Conservation (phyloP, 169 alveolate species). For the Haemoproteus tartakovskyi region DNA sequence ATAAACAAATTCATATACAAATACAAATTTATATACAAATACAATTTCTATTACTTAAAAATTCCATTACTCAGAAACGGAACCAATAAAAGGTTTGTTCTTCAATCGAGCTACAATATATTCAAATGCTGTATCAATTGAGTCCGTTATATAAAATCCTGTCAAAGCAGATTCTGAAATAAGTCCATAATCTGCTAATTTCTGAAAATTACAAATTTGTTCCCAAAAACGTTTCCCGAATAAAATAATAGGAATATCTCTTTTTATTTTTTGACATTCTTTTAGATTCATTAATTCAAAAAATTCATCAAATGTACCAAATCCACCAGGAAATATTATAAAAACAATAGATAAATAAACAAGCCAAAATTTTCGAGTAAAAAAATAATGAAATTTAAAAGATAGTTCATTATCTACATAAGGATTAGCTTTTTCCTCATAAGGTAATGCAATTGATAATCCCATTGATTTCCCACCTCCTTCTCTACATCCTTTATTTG, state of each 20-base stretch:
- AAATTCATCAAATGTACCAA: slow-evolving; percentile 77
- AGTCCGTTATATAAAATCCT: slow-evolving; percentile 34
- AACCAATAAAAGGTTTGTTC: background rate
- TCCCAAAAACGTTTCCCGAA: slow-evolving; percentile 72
- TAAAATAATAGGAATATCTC: slow-evolving; percentile 72
- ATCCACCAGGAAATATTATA: slow-evolving; percentile 72
- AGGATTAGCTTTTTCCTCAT: slow-evolving; percentile 69
- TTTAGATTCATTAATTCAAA: slow-evolving; percentile 74
- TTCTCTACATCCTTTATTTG: slow-evolving; percentile 71
- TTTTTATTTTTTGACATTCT: slow-evolving; percentile 70
- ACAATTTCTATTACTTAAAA: no score
- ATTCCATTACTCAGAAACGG: no score
- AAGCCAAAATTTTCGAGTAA: slow-evolving; percentile 78
- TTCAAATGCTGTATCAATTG: slow-evolving; percentile 30
- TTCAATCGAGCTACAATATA: slow-evolving; percentile 25
- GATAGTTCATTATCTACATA: slow-evolving; percentile 68
- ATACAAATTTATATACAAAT: no score
- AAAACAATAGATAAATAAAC: slow-evolving; percentile 67
- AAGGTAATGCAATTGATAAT: slow-evolving; percentile 72
- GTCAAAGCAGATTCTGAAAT: slow-evolving; percentile 21
- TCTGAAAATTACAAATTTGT: slow-evolving; percentile 30
- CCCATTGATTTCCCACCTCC: slow-evolving; percentile 72
- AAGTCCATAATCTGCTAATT: slow-evolving; percentile 55
- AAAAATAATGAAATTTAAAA: slow-evolving; percentile 76
- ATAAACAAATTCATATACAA: no score